Evolutionary conservation across 768 basidiomycete species (phyloP).

Genomic region (Tulasnella sp.): DNA sequence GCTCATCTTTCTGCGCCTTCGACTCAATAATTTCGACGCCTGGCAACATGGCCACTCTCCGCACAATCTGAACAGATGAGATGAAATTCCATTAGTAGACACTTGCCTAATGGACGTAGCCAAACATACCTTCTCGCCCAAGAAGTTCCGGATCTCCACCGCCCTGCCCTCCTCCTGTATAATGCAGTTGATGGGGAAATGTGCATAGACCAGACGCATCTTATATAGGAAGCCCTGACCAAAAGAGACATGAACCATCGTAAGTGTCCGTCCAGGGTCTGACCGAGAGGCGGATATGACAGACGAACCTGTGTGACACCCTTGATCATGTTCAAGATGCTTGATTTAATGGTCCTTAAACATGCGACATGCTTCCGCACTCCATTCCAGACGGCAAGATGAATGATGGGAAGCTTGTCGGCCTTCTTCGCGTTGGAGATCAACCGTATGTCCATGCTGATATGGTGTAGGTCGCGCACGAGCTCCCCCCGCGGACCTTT

Average conservation of each 20-base stretch:
- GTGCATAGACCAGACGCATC: conserved; percentile 99
- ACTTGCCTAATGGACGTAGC: not conserved
- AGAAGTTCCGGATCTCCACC: conserved; percentile 89
- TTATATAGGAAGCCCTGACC: conserved; percentile 95
- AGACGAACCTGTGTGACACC: conserved; percentile 85
- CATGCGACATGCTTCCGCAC: conserved; percentile 98
- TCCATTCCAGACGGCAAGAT: conserved; percentile 95
- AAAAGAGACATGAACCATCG: not conserved
- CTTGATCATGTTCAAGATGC: conserved; percentile 95
- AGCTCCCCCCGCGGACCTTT: conserved; percentile 87
- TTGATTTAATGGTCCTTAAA: conserved; percentile 86
- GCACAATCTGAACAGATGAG: conserved; percentile 53
- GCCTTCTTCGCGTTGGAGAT: conserved; percentile 44
- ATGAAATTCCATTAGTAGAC: not conserved
- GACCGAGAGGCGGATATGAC: not conserved
- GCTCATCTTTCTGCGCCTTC: conserved; percentile 87
- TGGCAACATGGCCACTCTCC: conserved; percentile 82
- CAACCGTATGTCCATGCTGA: conserved; percentile 86
- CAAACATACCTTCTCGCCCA: conserved; percentile 76
- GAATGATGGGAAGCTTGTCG: conserved; percentile 62
- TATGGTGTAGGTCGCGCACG: conserved; percentile 84
- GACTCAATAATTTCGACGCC: conserved; percentile 81
- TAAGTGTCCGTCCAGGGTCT: not conserved
- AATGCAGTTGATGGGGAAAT: conserved; percentile 99
- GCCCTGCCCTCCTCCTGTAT: conserved; percentile 62